Evolutionary conservation across 345 rosid genomes (phyloP).

Genomic region (Rubroshorea leprosula): DNA sequence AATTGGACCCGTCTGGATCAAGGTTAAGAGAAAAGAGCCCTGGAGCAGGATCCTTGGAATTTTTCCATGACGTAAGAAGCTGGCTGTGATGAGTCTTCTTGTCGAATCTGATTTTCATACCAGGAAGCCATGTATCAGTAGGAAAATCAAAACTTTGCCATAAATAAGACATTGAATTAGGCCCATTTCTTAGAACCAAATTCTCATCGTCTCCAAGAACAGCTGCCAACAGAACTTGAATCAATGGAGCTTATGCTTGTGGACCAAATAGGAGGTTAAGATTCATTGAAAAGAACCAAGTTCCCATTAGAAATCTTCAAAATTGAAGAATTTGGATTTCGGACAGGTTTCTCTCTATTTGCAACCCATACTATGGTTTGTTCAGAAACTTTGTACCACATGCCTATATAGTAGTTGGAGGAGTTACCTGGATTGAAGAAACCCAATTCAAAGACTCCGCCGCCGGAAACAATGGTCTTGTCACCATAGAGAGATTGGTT

Average conservation of each 20-base stretch:
- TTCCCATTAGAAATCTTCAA: constrained; percentile 53
- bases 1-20: constrained; percentile 40
- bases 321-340: constrained; percentile 33
- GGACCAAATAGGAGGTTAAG: constrained; percentile 49
- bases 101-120: constrained; percentile 41
- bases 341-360: constrained; percentile 53
- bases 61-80: constrained; percentile 57
- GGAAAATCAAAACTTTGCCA: too few relatives aligned
- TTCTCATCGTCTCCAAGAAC: constrained; percentile 54
- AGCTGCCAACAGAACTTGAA: constrained; percentile 31
- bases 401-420: constrained; percentile 54
- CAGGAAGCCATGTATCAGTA: constrained; percentile 83
- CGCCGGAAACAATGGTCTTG: constrained; percentile 43
- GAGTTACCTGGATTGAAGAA: constrained; percentile 57
- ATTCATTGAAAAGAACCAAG: constrained; percentile 53
- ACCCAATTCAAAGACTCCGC: constrained; percentile 44
- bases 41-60: constrained; percentile 46
- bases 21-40: constrained; percentile 69
- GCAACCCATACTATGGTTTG: constrained; percentile 62
- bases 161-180: constrained; percentile 15
- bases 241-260: constrained; percentile 36
- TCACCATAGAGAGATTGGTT: constrained; percentile 50
- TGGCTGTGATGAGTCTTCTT: constrained; percentile 29
- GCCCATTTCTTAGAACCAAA: constrained; percentile 42
- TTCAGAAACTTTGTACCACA: constrained; percentile 44